Conservation (phyloP, 768 basidiomycete species). For the Myochromella boudieri region DNA sequence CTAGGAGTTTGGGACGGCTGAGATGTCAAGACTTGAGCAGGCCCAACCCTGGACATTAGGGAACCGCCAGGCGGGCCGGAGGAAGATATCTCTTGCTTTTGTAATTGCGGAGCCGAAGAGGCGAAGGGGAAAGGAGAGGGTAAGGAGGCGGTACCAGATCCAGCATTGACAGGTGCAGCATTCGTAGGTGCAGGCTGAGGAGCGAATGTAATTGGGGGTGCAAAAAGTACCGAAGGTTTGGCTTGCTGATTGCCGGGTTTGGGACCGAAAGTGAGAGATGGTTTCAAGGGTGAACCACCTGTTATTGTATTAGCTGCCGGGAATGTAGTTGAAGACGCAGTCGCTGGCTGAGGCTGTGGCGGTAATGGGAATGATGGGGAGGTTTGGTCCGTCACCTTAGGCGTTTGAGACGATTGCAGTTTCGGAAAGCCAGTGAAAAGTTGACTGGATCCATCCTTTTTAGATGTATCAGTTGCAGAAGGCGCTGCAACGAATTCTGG, state of each 20-base stretch:
- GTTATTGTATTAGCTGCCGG: too few species aligned
- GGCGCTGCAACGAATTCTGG: conserved; percentile 23
- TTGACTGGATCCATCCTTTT: conserved; percentile 6
- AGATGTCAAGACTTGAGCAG: background rate
- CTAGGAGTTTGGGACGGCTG: conserved; percentile 16
- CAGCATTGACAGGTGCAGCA: too few species aligned
- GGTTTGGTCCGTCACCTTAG: conserved; percentile 9
- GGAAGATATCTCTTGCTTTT: conserved; percentile 9
- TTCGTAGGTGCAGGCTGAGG: conserved; percentile 5
- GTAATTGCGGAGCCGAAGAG: conserved; percentile 16
- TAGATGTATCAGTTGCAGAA: conserved; percentile 10
- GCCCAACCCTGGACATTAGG: conserved; percentile 23
- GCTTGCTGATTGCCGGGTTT: too few species aligned
- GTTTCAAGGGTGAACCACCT: too few species aligned
- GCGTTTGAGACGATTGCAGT: background rate
- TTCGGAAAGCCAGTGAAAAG: background rate
- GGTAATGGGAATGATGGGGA: conserved; percentile 12
- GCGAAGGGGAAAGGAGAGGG: conserved; percentile 16
- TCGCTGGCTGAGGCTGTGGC: conserved; percentile 11
- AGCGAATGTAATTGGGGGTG: background rate
- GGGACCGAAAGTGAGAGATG: too few species aligned
- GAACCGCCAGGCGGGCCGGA: conserved; percentile 17
- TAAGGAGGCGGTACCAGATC: background rate
- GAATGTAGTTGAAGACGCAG: conserved; percentile 12
- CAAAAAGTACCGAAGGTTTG: too few species aligned